These are phyloP conservation scores for Bryoglossum gracile DNA, from an alignment of 495 filamentous ascomycete species.

Conservation along the genomic window DNA sequence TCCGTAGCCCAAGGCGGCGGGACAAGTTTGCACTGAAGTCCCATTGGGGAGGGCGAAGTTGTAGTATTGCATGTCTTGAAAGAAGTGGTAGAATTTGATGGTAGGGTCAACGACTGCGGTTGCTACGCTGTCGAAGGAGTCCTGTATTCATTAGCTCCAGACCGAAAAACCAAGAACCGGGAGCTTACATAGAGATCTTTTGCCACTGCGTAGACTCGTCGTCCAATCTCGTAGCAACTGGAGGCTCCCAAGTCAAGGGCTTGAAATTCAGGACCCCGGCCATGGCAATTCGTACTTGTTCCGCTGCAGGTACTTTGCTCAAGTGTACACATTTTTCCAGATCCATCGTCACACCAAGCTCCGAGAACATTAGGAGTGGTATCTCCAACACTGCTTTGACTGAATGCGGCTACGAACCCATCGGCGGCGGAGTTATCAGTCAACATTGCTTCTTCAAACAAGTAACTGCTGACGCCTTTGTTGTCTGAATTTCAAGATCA, in stretches of 20 bases:
- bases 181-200: conserved; percentile 50
- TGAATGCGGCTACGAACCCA: conserved; percentile 84
- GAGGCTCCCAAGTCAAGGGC: conserved; percentile 61
- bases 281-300: conserved; percentile 68
- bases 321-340: conserved; percentile 55
- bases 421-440: conserved; percentile 36
- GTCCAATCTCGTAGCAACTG: conserved; percentile 68
- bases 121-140: conserved; percentile 33
- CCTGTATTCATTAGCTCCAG: conserved; percentile 26
- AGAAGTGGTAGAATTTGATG: conserved; percentile 31
- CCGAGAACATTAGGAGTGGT: conserved; percentile 84
- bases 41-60: conserved; percentile 70
- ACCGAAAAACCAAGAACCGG: no score
- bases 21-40: conserved; percentile 67
- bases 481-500: conserved; percentile 52
- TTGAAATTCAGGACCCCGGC: conserved; percentile 71
- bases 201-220: conserved; percentile 57
- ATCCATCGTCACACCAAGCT: conserved; percentile 72
- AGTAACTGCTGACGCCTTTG: conserved; percentile 81
- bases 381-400: conserved; percentile 90
- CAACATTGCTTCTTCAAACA: conserved; percentile 69
- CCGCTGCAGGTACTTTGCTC: conserved; percentile 72
- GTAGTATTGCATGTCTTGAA: conserved; percentile 53
- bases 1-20: conserved; percentile 84
- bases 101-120: conserved; percentile 37